Percentiles rank a stretch among this genome's conserved stretches.
Evolutionary conservation across 108 stramenopile genomes (phyloP).

Genomic region (Cyclostephanos invisitatus): DNA sequence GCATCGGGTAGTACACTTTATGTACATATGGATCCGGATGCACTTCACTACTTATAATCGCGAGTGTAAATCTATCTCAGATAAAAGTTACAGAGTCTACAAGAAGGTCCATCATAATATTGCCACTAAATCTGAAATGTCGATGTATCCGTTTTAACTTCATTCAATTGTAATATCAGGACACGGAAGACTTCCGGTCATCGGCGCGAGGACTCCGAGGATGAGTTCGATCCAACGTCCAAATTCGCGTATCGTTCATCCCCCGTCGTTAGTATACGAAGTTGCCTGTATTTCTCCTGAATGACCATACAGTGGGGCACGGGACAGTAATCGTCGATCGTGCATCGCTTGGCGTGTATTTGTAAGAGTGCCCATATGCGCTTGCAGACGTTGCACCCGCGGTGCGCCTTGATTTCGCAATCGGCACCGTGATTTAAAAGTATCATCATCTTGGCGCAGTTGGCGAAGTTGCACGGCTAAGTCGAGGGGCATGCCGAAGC

Average conservation of each 20-base stretch:
- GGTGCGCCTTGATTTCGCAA: conserved; percentile 85
- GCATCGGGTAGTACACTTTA: no score
- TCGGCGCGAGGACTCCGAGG: conserved; percentile 34
- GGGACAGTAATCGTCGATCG: conserved; percentile 73
- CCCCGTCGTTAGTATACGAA: conserved; percentile 89
- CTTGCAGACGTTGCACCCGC: conserved; percentile 95
- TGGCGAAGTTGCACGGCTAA: conserved; percentile 90
- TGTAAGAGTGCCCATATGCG: conserved; percentile 98
- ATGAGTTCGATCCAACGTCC: conserved; percentile 79
- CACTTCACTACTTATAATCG: no score
- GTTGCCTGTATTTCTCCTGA: conserved; percentile 85
- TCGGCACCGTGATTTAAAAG: conserved; percentile 82
- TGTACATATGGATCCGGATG: no score
- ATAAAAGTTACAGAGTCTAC: no score
- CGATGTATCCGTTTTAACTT: no score
- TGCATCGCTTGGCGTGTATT: conserved; percentile 96
- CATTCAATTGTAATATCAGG: no score
- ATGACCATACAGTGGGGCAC: conserved; percentile 96
- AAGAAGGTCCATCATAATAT: no score
- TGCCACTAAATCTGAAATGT: no score
- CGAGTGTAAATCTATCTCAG: no score
- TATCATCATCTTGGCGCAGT: conserved; percentile 98
- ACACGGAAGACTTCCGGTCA: no score
- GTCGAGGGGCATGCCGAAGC: conserved; percentile 85
- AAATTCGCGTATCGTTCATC: conserved; percentile 89